Percentiles rank a stretch among this genome's conserved stretches.
Evolutionary conservation across 225 moss, liverwort and hornwort species (phyloP).

Genomic region (Lunularia cruciata): DNA sequence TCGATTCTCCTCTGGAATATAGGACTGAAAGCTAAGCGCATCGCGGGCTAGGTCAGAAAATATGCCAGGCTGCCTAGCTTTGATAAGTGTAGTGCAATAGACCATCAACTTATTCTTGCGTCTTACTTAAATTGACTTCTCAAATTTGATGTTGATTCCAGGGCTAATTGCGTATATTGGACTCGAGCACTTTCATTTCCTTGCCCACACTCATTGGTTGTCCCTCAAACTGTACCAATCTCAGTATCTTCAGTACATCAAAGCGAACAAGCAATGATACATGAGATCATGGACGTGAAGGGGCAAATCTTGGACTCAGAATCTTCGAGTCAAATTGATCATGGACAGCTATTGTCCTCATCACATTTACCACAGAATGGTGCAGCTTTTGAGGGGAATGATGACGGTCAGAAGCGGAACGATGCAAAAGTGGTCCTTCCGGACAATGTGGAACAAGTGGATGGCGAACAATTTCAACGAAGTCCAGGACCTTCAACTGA

Average conservation of each 20-base stretch:
- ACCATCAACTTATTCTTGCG: background rate
- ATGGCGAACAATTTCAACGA: background rate
- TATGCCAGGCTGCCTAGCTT: background rate
- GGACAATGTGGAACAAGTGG: background rate
- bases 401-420: background rate
- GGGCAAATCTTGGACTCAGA: background rate
- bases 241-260: slow-evolving; percentile 36
- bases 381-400: background rate
- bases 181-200: slow-evolving; percentile 90
- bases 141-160: slow-evolving; percentile 35
- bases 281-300: slow-evolving; percentile 10
- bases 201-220: slow-evolving; percentile 71
- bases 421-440: background rate
- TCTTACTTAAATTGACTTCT: background rate
- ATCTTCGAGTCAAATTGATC: background rate
- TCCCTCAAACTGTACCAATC: slow-evolving; percentile 54
- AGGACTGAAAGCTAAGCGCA: background rate
- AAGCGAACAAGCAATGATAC: slow-evolving; percentile 8
- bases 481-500: slow-evolving; percentile 14
- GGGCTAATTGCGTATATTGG: slow-evolving; percentile 94
- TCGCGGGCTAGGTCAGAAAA: background rate
- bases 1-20: background rate
- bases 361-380: background rate
- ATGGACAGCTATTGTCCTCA: background rate
- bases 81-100: background rate